phyloP scores from a whole-genome alignment of 139 green algal species.

The Auxenochlorella protothecoides region DNA sequence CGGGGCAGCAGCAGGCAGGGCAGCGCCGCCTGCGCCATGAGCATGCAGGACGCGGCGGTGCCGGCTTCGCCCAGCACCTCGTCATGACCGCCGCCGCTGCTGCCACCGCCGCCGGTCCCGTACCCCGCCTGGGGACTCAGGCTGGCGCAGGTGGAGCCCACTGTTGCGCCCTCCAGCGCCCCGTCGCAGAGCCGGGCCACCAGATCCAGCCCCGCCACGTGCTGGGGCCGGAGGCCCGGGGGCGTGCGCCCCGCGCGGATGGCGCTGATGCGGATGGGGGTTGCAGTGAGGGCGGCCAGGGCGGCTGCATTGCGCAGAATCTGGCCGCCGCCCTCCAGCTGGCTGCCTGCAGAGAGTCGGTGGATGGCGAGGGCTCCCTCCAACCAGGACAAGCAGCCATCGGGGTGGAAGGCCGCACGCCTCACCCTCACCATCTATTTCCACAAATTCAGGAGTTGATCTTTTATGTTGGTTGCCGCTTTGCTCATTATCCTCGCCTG shows the following conservation, averaged over 20 bases:
- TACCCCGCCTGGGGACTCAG: slow-evolving; percentile 22
- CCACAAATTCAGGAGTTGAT: no score
- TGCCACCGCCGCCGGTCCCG: background rate
- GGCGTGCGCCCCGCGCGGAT: slow-evolving; percentile 39
- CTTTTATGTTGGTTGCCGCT: no score
- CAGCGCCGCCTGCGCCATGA: slow-evolving; percentile 59
- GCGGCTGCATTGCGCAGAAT: slow-evolving; percentile 63
- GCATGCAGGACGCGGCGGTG: slow-evolving; percentile 65
- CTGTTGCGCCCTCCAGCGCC: slow-evolving; percentile 19
- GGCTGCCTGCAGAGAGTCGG: slow-evolving; percentile 29
- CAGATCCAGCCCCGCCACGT: slow-evolving; percentile 52
- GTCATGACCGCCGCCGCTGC: slow-evolving; percentile 16
- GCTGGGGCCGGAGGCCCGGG: slow-evolving; percentile 34
- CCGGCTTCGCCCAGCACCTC: slow-evolving; percentile 37
- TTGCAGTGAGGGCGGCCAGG: slow-evolving; percentile 41
- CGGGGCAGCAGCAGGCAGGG: slow-evolving; percentile 33
- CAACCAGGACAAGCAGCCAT: no score
- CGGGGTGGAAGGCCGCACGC: no score
- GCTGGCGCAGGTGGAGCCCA: slow-evolving; percentile 26
- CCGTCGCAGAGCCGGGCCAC: slow-evolving; percentile 36
- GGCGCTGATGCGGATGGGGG: slow-evolving; percentile 31
- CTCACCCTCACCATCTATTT: no score
- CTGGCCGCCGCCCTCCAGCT: slow-evolving; percentile 70
- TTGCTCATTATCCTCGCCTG: no score
- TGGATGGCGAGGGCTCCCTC: no score